Evolutionary conservation across 805 yeast species (phyloP), one percentile per base, ranked within the genome.

Genomic region (Kockiozyma suomiensis): DNA sequence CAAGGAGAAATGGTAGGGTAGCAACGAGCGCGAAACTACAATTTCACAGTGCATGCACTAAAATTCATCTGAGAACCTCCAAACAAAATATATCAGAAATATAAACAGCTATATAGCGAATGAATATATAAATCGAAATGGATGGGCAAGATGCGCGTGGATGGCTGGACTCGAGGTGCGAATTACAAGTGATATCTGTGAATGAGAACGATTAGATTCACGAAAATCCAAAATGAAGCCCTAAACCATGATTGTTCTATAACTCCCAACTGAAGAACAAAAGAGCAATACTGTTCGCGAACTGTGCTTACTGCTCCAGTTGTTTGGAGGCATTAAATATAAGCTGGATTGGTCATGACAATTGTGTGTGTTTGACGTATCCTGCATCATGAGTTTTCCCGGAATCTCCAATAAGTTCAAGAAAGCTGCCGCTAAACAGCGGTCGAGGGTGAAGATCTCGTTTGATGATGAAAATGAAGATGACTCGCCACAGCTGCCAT

Each of bases 401-500:
- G 65, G 57, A 15, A 38, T 50, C 17, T 13, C 56, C 19, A n/a
- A 37, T n/a, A 50, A 48, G 32, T 58, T 52, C 48, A 56, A 37
- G 33, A 61, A 61, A 42, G 51, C 58, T 13, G 42, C 46, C 17
- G 56, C 65, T 7, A 45, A 48, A 19, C 42, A 48, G 35, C 56
- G 63, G 37, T 17, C 51, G 40, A 41, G 65, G n/a, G 48, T 59
- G 21, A 41, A 48, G 37, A 42, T 58, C 21, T 49, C 58, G 10
- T 57, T 41, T 35, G 64, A 53, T 40, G 51, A 54, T 35, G 65
- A 58, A 28, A 59, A 61, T 10, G 52, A 51, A 3, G 53, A 28
- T 15, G n/a, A 42, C 38, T 25, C 43, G 32, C 25, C 53, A 4
- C 13, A 40, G 15, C 19, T 3, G 37, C 23, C 15, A 15, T 17